Evolutionary conservation across 1,139 yeast genomes (phyloP).

Genomic region (Suhomyces choctaworum): DNA sequence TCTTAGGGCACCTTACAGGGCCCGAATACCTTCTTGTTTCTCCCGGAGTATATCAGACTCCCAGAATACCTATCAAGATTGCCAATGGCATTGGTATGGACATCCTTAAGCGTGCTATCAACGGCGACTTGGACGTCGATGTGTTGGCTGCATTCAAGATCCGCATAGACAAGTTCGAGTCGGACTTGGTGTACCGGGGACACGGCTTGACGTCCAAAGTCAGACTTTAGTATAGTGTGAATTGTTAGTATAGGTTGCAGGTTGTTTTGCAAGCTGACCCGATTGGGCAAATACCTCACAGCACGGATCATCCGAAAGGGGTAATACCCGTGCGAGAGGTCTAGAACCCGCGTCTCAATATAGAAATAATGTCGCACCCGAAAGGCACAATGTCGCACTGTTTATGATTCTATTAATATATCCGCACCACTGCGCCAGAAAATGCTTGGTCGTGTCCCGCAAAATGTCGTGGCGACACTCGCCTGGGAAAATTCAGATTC

Average conservation of each 20-base stretch:
- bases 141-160: slow-evolving; percentile 44
- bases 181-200: slow-evolving; percentile 47
- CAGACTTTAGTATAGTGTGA: slow-evolving; percentile 26
- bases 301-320: slow-evolving; percentile 2
- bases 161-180: slow-evolving; percentile 35
- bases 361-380: slow-evolving; percentile 11
- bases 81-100: slow-evolving; percentile 51
- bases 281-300: slow-evolving; percentile 5
- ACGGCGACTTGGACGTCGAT: slow-evolving; percentile 51
- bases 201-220: slow-evolving; percentile 42
- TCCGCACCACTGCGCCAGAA: too few relatives aligned
- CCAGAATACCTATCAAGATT: slow-evolving; percentile 48
- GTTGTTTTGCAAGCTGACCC: too few relatives aligned
- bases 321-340: not conserved
- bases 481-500: too few relatives aligned
- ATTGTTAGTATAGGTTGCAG: too few relatives aligned
- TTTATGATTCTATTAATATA: slow-evolving; percentile 9
- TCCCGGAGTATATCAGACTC: slow-evolving; percentile 53
- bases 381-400: slow-evolving; percentile 3
- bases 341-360: slow-evolving; percentile 7
- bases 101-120: slow-evolving; percentile 47
- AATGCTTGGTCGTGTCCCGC: too few relatives aligned
- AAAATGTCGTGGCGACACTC: too few relatives aligned
- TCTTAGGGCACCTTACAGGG: slow-evolving; percentile 45
- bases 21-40: slow-evolving; percentile 40